Conservation (phyloP, 345 rosid genomes). For the Rhizophora apiculata region DNA sequence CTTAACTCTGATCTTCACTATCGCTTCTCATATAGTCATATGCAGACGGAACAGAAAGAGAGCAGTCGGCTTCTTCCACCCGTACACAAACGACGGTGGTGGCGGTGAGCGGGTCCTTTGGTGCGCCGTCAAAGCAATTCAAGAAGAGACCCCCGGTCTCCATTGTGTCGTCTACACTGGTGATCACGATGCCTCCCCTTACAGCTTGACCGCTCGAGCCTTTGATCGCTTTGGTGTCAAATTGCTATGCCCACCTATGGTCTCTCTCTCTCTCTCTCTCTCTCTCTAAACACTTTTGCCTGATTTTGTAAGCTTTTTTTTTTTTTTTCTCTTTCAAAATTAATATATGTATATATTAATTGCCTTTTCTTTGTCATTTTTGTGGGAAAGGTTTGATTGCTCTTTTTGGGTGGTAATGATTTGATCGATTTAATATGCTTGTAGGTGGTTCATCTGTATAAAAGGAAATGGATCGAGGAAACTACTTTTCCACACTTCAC, state of each 20-base stretch:
- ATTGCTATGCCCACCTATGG: slow-evolving; percentile 70
- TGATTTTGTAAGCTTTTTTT: slow-evolving; percentile 33
- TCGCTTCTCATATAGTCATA: slow-evolving; percentile 35
- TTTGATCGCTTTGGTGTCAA: slow-evolving; percentile 77
- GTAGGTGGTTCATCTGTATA: slow-evolving; percentile 76
- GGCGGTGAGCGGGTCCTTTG: slow-evolving; percentile 97
- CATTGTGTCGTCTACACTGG: slow-evolving; percentile 71
- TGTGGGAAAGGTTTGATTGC: neutral
- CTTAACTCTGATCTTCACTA: slow-evolving; percentile 35
- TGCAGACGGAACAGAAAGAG: slow-evolving; percentile 36
- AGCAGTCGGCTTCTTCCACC: slow-evolving; percentile 92
- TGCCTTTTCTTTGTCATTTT: neutral
- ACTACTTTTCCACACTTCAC: slow-evolving; percentile 80
- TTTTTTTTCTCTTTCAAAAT: neutral
- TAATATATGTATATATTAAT: too few species aligned
- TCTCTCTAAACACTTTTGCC: too few species aligned
- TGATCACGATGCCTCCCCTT: slow-evolving; percentile 68
- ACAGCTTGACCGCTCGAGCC: slow-evolving; percentile 58
- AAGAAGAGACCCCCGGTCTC: slow-evolving; percentile 67
- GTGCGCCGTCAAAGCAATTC: slow-evolving; percentile 92
- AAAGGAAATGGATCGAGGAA: slow-evolving; percentile 86
- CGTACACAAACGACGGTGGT: slow-evolving; percentile 94
- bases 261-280: slow-evolving; percentile 4
- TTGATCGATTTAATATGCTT: neutral
- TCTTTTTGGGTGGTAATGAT: neutral